Conservation (phyloP, 352 stramenopile genomes). For the Phytophthora macrochlamydospora region DNA sequence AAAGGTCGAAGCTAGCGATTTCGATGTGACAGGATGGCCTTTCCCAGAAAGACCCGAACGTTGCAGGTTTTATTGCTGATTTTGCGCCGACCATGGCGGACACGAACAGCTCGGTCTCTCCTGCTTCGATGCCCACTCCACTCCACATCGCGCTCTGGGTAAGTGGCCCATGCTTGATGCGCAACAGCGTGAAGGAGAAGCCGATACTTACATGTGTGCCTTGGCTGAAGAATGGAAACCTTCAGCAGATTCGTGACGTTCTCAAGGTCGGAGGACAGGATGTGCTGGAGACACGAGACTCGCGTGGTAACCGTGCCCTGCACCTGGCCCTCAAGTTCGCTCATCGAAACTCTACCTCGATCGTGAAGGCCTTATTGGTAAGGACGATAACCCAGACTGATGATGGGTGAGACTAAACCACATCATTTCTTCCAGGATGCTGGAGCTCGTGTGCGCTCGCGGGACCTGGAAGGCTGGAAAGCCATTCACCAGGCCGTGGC, state of each 20-base stretch:
- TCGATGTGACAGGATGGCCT: slow-evolving; percentile 9
- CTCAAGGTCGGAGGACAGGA: slow-evolving; percentile 29
- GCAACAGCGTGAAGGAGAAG: neutral
- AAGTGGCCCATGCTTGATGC: neutral
- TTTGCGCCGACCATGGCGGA: neutral
- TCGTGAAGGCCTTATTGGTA: slow-evolving; percentile 65
- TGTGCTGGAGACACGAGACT: slow-evolving; percentile 55
- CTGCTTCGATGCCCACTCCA: slow-evolving; percentile 27
- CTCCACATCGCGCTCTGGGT: slow-evolving; percentile 75
- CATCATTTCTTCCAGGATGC: slow-evolving; percentile 35
- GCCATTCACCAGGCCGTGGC: slow-evolving; percentile 67
- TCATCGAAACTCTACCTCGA: slow-evolving; percentile 55
- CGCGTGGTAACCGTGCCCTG: slow-evolving; percentile 61
- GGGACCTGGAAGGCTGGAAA: slow-evolving; percentile 67
- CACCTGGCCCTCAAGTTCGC: slow-evolving; percentile 75
- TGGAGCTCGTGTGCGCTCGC: slow-evolving; percentile 65
- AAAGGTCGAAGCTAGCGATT: neutral
- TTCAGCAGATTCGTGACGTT: slow-evolving; percentile 53
- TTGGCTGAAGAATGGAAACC: slow-evolving; percentile 55
- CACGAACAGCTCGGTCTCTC: neutral
- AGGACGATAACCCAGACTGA: neutral
- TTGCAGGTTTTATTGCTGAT: neutral
- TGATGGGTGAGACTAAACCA: neutral
- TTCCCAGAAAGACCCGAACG: slow-evolving; percentile 21
- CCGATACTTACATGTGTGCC: neutral